Evolutionary conservation across 2,329 filamentous ascomycete genomes (phyloP).

Genomic region (Huntiella abstrusa): DNA sequence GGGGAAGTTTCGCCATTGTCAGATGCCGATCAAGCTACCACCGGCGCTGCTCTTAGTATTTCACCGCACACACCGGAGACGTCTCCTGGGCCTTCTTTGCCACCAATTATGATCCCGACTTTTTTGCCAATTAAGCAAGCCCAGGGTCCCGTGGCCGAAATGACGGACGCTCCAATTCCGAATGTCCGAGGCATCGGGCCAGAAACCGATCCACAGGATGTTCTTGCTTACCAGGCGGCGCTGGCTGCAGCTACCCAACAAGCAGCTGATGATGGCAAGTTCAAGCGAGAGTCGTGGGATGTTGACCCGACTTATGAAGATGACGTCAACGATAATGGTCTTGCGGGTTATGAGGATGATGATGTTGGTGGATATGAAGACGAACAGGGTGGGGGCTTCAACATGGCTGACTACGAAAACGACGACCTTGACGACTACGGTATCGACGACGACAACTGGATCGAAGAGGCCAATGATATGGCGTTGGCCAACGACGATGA

Average conservation of each 20-base stretch:
- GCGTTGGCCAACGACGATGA: conserved; percentile 82
- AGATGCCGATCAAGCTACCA: neutral
- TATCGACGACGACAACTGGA: conserved; percentile 69
- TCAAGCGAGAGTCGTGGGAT: conserved; percentile 40
- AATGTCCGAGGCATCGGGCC: conserved; percentile 9
- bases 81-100: neutral
- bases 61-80: neutral
- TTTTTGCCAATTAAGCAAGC: conserved; percentile 7
- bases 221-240: conserved; percentile 62
- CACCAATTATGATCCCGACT: conserved; percentile 7
- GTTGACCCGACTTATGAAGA: conserved; percentile 12
- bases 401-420: conserved; percentile 30
- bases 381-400: conserved; percentile 18
- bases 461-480: conserved; percentile 87
- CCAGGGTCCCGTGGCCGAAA: neutral
- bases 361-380: conserved; percentile 31
- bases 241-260: conserved; percentile 64
- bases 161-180: neutral
- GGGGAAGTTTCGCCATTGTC: neutral
- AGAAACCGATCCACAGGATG: conserved; percentile 14
- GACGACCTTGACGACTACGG: conserved; percentile 34
- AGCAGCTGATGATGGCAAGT: conserved; percentile 58
- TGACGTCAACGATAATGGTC: conserved; percentile 6
- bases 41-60: neutral
- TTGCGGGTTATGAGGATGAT: conserved; percentile 6